Evolutionary conservation across 257 asterid species (phyloP).

Genomic region (Penstemon barbatus): DNA sequence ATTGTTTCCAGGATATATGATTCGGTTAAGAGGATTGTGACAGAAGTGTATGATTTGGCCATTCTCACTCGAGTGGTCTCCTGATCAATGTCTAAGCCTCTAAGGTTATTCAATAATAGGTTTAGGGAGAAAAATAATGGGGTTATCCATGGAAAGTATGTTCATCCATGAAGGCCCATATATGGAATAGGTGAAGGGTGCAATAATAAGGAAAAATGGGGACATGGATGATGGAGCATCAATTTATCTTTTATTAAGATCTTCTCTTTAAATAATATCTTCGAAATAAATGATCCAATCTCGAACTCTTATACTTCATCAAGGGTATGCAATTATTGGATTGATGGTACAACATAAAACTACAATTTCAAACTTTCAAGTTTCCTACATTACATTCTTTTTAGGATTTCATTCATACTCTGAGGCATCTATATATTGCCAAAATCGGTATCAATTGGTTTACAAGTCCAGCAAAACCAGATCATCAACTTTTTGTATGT

Average conservation of each 20-base stretch:
- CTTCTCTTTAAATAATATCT: constrained; percentile 9
- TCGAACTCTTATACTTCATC: constrained; percentile 5
- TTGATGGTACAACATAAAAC: constrained; percentile 19
- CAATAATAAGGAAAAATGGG: constrained; percentile 16
- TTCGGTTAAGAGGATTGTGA: not conserved
- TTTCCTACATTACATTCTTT: constrained; percentile 24
- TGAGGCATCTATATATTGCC: not conserved
- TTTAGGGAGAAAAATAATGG: not conserved
- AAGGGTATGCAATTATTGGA: constrained; percentile 5
- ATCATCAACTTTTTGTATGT: constrained; percentile 23
- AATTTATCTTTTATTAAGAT: not conserved
- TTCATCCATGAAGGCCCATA: not conserved
- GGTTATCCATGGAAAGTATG: not conserved
- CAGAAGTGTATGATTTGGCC: not conserved
- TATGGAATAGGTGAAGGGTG: constrained; percentile 1
- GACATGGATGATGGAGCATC: constrained; percentile 21
- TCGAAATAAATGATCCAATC: constrained; percentile 1
- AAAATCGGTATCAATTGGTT: constrained; percentile 2
- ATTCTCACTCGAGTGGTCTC: not conserved
- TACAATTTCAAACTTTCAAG: constrained; percentile 4
- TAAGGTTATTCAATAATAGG: not conserved
- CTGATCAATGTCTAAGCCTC: constrained; percentile 2
- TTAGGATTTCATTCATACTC: constrained; percentile 6
- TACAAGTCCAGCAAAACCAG: constrained; percentile 11
- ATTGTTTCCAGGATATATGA: constrained; percentile 21